Evolutionary conservation across 2,329 filamentous ascomycete genomes (phyloP), one percentile per base, ranked within the genome.

Genomic region (Monosporascus sp.): DNA sequence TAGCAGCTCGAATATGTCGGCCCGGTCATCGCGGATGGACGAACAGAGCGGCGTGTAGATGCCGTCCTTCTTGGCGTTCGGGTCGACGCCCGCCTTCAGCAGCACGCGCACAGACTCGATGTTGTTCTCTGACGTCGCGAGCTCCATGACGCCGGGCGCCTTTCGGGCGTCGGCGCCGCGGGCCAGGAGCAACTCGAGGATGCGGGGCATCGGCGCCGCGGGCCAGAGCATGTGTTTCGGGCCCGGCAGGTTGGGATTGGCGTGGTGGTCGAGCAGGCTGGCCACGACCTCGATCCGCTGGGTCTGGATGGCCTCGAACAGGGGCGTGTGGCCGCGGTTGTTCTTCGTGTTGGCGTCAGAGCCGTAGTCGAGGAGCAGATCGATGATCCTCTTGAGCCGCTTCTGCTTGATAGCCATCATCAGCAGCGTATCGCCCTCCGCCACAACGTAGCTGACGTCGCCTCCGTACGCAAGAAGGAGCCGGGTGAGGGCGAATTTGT

Each of bases 11-110:
- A 88, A 76, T 38, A 88, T 82, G 15, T 86, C 82, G 22, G 72
- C 64, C 47, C 80, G 77, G 63, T 88, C 80, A 66, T 88, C 85
- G 22, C 85, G 82, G 57, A 88, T 88, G 0, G 84, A 76, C 0
- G 84, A 82, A 70, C 85, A 88, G 0, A 88, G 72, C 0, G 85
- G 84, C 0, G 85, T 88, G 67, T 85, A 88, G 34, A 81, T 78
- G 8, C 83, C 82, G 56, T 88, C 85, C 64, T 85, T 85, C 58
- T 80, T 82, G 9, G 73, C 64, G 56, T 86, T 84, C 42, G 81
- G 80, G 47, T 80, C 77, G n/a, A 85, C 80, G 14, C 81, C 80
- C 1, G 79, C 76, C 25, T 80, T 74, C 48, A 84, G 72, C 3
- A 86, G 73, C 25, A 82, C 73, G 25, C 75, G 74, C 14, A 86